Evolutionary conservation across 768 basidiomycete species (phyloP), one percentile per base, ranked within the genome.

Genomic region (Boletus rubescentipes): DNA sequence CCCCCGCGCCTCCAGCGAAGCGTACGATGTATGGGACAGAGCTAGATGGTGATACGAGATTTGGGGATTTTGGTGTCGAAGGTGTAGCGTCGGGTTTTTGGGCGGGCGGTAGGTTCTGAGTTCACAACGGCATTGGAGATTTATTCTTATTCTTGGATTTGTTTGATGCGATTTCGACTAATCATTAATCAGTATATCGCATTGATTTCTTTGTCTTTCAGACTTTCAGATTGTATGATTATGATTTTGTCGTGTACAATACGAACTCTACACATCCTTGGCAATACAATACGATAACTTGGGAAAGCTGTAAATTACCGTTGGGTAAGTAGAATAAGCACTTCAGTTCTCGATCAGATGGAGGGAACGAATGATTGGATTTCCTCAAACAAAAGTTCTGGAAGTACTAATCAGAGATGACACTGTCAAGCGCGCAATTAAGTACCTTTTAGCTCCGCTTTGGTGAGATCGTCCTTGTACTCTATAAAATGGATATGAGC

Each of bases 11-110:
- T 23, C 75, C 77, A 5, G 76, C 79, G 59, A 82, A 80, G 64
- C 80, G 84, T 54, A 91, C 89, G 6, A 88, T 91, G 85, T 91
- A 90, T 67, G 89, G 89, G 9, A 91, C 89, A 0, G 89, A 91
- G 70, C 71, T 90, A 39, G 89, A 89, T n/a, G 75, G 75, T 31
- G 89, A 91, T 64, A 85, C 86, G n/a, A 81, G 89, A 46, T 92
- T 92, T 65, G 89, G 89, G 6, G 89, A 91, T 70, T 91, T 91
- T 65, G 89, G 89, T 36, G 76, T 89, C 23, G 85, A 89, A 63
- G 86, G 89, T 12, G 82, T 90, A 52, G 86, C 86, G n/a, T 79
- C 79, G 44, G 80, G 81, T 7, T 89, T 86, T 63, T 90, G 89
- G 87, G 68, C 79, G 1, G 75, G 77, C 40, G 77, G 77, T 46